Evolutionary conservation across 768 basidiomycete genomes (phyloP).

Genomic region (Dictyophora rubrovolvata): DNA sequence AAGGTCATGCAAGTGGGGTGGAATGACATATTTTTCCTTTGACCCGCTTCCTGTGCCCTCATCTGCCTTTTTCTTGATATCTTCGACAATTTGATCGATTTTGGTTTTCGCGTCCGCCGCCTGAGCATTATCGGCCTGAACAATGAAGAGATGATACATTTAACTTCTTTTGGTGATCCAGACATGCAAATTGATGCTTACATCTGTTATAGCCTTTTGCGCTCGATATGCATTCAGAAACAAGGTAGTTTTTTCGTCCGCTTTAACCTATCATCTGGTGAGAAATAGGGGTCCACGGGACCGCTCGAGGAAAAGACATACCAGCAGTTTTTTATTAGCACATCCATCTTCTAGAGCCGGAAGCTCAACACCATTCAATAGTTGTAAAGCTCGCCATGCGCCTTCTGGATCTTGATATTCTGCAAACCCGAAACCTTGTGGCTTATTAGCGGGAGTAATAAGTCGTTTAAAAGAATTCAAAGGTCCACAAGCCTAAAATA

Average conservation of each 20-base stretch:
- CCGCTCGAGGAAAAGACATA: slow-evolving; percentile 35
- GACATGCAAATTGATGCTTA: slow-evolving; percentile 30
- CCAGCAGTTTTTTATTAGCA: slow-evolving; percentile 55
- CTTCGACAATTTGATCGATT: slow-evolving; percentile 54
- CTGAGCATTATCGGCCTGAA: slow-evolving; percentile 61
- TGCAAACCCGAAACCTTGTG: slow-evolving; percentile 95
- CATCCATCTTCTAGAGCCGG: slow-evolving; percentile 53
- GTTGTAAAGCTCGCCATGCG: slow-evolving; percentile 63
- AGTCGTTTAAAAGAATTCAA: slow-evolving; percentile 87
- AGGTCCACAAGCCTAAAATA: slow-evolving; percentile 72
- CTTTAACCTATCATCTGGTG: slow-evolving; percentile 59
- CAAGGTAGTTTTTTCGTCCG: slow-evolving; percentile 87
- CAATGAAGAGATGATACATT: slow-evolving; percentile 1
- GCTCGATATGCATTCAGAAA: slow-evolving; percentile 81
- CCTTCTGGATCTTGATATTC: slow-evolving; percentile 91
- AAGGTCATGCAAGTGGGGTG: slow-evolving; percentile 93
- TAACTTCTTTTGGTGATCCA: not conserved
- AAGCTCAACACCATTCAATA: slow-evolving; percentile 54
- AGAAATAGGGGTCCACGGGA: not conserved
- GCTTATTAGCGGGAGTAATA: slow-evolving; percentile 85
- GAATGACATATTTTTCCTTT: slow-evolving; percentile 83
- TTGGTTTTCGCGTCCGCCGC: slow-evolving; percentile 52
- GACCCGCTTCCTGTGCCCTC: slow-evolving; percentile 65
- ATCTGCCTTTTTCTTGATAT: slow-evolving; percentile 65
- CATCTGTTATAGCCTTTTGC: slow-evolving; percentile 73